Base-by-base conservation (phyloP, 2,329 filamentous ascomycete genomes). In the Zelopaecilomyces penicillatus region DNA sequence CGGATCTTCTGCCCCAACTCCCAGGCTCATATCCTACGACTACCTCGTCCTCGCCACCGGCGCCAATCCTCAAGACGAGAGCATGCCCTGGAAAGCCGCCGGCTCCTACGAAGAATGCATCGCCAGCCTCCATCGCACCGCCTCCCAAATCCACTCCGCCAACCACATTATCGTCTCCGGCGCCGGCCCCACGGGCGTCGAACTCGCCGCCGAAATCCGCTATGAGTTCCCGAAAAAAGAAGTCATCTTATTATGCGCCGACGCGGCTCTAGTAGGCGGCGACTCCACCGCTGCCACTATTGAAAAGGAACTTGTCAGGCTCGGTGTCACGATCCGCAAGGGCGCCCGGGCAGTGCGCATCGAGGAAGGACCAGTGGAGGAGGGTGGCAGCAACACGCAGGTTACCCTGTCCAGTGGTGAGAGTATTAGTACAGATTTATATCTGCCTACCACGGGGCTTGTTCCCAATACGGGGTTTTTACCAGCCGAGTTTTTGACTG, bases 31-130 rank as follows among this genome's bases (percentile, higher is more conserved):
- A 9, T 42, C 55, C 41, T 81, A 80, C 56, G 74, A 78, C 59
- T 73, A 78, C 50, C 69, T 81, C 39, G 72, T 81, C 36, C 57
- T 81, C 35, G 75, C 76, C 11, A 80, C 76, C 1, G 77, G 77
- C 37, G 64, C 76, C 12, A 67, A 69, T 49, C 59, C 64, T 37
- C 56, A 64, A 29, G 62, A 64, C 19, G 47, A 54, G n/a, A 51
- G 57, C 29, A 58, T 71, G 44, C 75, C 75, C 2, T 80, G 75
- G 72, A 80, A 80, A 58, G 66, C 67, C 36, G 59, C 63, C 36
- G 68, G 65, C 52, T 67, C 65, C 6, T 64, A 75, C 56, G 69
- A 73, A 43, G 69, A 73, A 42, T 60, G 67, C 26, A 38, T 67
- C 8, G 56, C 54, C 3, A 57, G 60, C 36, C 60, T 80, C n/a